These are phyloP conservation scores for Pisolithus marmoratus DNA, from an alignment of 768 basidiomycete genomes.

Conservation along the genomic window DNA sequence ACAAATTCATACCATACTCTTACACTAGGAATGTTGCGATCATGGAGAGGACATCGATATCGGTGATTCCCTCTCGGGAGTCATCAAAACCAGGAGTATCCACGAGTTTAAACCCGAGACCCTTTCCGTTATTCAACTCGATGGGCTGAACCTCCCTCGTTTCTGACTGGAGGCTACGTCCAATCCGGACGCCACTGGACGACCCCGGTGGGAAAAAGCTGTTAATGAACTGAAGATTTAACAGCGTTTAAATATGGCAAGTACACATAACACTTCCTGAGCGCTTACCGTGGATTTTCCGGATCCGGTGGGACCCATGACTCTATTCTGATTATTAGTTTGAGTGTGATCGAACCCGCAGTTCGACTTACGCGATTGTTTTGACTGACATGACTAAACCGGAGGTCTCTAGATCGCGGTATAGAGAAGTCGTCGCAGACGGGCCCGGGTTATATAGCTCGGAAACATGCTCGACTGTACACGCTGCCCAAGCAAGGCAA, in stretches of 20 bases:
- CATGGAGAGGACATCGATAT: slow-evolving; percentile 18
- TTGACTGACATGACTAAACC: too few species aligned
- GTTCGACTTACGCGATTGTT: too few species aligned
- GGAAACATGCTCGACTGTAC: too few species aligned
- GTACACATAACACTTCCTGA: slow-evolving; percentile 32
- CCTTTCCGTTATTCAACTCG: slow-evolving; percentile 33
- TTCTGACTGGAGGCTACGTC: neutral
- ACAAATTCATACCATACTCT: slow-evolving; percentile 12
- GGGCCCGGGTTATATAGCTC: too few species aligned
- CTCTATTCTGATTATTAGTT: neutral
- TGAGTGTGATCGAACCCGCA: too few species aligned
- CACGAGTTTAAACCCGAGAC: slow-evolving; percentile 35
- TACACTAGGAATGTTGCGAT: slow-evolving; percentile 22
- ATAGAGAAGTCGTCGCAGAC: too few species aligned
- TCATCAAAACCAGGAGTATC: slow-evolving; percentile 24
- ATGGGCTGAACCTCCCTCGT: slow-evolving; percentile 8
- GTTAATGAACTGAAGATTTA: neutral
- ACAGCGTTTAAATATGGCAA: neutral
- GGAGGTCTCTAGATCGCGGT: too few species aligned
- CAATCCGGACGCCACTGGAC: neutral
- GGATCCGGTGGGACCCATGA: neutral
- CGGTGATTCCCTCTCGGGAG: slow-evolving; percentile 9
- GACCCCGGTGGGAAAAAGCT: neutral
- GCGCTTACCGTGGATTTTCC: slow-evolving; percentile 16
- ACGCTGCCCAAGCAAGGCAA: too few species aligned